Evolutionary conservation across 73 alveolate species (phyloP).

Genomic region (Paramecium pentaurelia): DNA sequence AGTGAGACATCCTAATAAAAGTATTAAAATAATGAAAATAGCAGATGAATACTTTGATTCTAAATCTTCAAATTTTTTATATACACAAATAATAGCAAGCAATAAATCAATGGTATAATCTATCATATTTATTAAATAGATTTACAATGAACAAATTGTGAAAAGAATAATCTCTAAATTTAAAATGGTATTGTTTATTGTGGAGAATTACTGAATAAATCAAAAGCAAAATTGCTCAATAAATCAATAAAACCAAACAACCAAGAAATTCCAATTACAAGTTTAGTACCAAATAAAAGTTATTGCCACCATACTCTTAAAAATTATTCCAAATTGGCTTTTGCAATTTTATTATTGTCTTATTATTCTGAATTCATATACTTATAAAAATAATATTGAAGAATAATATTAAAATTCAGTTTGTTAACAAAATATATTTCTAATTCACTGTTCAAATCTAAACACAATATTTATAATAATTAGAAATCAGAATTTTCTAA

Average conservation of each 20-base stretch:
- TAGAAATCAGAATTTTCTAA: background rate
- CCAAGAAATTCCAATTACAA: background rate
- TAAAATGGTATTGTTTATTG: background rate
- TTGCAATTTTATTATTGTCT: background rate
- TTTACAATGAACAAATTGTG: background rate
- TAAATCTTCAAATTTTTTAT: background rate
- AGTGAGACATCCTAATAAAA: background rate
- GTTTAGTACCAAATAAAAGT: background rate
- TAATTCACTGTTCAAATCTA: background rate
- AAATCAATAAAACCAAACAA: background rate
- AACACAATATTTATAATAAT: background rate
- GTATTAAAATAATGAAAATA: background rate
- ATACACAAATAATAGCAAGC: background rate
- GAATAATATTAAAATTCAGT: background rate
- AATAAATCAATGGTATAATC: background rate
- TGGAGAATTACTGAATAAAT: background rate
- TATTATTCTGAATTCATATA: background rate
- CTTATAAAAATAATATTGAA: background rate
- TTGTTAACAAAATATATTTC: background rate
- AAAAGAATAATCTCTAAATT: background rate
- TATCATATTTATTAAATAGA: background rate
- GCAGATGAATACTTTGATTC: background rate
- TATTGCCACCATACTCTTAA: background rate
- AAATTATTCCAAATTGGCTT: background rate
- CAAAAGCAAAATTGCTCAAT: background rate